These are phyloP conservation scores for Canna indica DNA, from an alignment of 176 grass and related monocot genomes.

Conservation along the genomic window DNA sequence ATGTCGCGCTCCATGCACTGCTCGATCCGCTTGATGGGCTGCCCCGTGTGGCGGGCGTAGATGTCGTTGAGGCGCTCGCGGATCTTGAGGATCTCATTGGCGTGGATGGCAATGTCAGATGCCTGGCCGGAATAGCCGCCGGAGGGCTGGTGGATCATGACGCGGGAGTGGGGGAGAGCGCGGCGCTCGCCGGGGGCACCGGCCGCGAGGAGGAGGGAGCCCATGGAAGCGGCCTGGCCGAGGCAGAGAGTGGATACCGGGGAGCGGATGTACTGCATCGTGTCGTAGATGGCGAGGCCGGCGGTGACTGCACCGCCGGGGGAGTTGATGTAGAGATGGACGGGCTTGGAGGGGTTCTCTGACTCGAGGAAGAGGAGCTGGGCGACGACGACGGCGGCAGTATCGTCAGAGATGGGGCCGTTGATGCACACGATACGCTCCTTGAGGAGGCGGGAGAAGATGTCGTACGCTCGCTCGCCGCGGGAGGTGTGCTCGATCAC, in stretches of 20 bases:
- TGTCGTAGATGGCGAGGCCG: slow-evolving; percentile 88
- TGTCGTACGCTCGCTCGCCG: slow-evolving; percentile 74
- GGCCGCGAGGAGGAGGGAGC: slow-evolving; percentile 75
- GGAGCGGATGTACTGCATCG: slow-evolving; percentile 88
- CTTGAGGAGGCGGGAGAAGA: slow-evolving; percentile 90
- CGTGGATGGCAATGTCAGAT: slow-evolving; percentile 74
- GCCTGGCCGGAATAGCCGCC: slow-evolving; percentile 67
- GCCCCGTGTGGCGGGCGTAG: slow-evolving; percentile 66
- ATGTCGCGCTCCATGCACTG: slow-evolving; percentile 74
- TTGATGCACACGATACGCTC: slow-evolving; percentile 82
- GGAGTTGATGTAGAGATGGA: slow-evolving; percentile 92
- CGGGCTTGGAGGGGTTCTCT: slow-evolving; percentile 79
- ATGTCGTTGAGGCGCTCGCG: slow-evolving; percentile 76
- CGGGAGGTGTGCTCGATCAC: slow-evolving; percentile 87
- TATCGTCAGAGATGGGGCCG: slow-evolving; percentile 66
- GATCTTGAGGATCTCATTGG: slow-evolving; percentile 83
- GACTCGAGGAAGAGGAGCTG: slow-evolving; percentile 98
- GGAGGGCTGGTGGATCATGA: slow-evolving; percentile 98
- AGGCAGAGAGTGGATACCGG: slow-evolving; percentile 86
- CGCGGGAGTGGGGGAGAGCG: slow-evolving; percentile 71
- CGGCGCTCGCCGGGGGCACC: slow-evolving; percentile 73
- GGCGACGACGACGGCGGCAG: slow-evolving; percentile 62
- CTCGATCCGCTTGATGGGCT: slow-evolving; percentile 50
- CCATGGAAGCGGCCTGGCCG: slow-evolving; percentile 92
- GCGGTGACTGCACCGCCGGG: slow-evolving; percentile 65